phyloP scores from a whole-genome alignment of 192 early-diverging fungal species.

The Coemansia sp. region DNA sequence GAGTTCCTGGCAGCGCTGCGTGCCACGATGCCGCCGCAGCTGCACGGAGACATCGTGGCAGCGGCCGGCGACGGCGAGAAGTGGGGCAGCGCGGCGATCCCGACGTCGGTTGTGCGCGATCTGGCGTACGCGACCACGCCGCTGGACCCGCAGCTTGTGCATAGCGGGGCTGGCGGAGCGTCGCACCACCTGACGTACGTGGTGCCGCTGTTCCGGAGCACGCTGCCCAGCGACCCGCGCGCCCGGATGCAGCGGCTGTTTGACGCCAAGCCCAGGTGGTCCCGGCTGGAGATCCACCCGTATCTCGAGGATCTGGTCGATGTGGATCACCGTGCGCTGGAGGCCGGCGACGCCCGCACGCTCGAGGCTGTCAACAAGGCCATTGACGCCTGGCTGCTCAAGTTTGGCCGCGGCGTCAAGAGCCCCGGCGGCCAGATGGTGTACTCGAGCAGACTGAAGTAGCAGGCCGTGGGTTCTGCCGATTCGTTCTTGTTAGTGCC shows the following conservation, averaged over 20 bases:
- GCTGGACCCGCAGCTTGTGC: constrained; percentile 22
- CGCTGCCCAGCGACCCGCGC: constrained; percentile 32
- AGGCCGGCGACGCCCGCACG: constrained; percentile 12
- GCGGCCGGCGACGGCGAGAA: constrained; percentile 1
- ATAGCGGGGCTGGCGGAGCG: constrained; percentile 12
- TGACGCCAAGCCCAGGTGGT: constrained; percentile 36
- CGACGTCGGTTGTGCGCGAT: constrained; percentile 37
- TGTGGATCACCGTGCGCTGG: constrained; percentile 25
- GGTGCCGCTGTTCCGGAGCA: constrained; percentile 27
- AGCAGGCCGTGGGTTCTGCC: neutral
- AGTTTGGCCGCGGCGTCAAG: constrained; percentile 37
- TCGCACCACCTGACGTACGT: constrained; percentile 17
- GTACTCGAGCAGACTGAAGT: constrained; percentile 40
- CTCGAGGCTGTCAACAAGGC: constrained; percentile 20
- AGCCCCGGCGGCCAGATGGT: constrained; percentile 31
- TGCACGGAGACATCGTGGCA: constrained; percentile 3
- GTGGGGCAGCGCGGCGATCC: constrained; percentile 34
- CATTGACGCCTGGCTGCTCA: constrained; percentile 43
- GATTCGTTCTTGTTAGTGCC: too few relatives aligned
- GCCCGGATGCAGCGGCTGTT: constrained; percentile 39
- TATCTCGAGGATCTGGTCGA: constrained; percentile 53
- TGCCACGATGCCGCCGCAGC: constrained; percentile 50
- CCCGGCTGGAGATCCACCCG: constrained; percentile 28
- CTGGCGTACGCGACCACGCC: constrained; percentile 38
- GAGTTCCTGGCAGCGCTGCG: constrained; percentile 40